These are phyloP conservation scores for Chaetomiaceae sp. DNA, from an alignment of 2,329 filamentous ascomycete species.

Conservation along the genomic window DNA sequence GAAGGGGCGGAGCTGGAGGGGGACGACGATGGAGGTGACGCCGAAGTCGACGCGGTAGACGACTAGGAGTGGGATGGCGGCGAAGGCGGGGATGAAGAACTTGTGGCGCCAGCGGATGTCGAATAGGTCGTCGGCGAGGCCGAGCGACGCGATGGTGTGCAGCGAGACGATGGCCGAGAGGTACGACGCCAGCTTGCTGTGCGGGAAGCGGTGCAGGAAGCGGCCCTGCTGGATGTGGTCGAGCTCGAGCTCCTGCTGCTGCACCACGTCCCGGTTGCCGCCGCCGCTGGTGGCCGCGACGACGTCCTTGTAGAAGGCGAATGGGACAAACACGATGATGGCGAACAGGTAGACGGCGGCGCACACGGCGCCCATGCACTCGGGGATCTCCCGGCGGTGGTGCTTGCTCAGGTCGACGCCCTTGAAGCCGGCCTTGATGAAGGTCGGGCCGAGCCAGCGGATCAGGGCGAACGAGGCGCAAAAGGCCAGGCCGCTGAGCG, in stretches of 20 bases:
- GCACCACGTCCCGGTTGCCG: slow-evolving; percentile 81
- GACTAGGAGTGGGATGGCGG: slow-evolving; percentile 86
- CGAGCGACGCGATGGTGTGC: slow-evolving; percentile 84
- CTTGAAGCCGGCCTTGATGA: slow-evolving; percentile 82
- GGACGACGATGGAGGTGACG: slow-evolving; percentile 91
- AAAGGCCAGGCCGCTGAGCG: slow-evolving; percentile 82
- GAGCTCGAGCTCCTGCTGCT: too few relatives aligned
- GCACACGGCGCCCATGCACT: slow-evolving; percentile 93
- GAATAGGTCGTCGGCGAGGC: slow-evolving; percentile 92
- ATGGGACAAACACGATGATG: slow-evolving; percentile 89
- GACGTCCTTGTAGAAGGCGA: slow-evolving; percentile 97
- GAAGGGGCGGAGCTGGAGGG: slow-evolving; percentile 76
- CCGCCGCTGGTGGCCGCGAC: slow-evolving; percentile 91
- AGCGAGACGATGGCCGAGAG: slow-evolving; percentile 90
- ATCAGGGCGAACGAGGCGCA: slow-evolving; percentile 78
- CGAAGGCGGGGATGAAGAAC: slow-evolving; percentile 93
- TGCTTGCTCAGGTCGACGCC: slow-evolving; percentile 79
- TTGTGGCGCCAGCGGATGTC: slow-evolving; percentile 99
- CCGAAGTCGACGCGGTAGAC: slow-evolving; percentile 99
- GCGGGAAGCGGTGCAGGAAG: slow-evolving; percentile 85
- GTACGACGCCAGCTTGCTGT: slow-evolving; percentile 94
- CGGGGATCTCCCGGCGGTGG: slow-evolving; percentile 72
- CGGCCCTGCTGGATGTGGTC: slow-evolving; percentile 75
- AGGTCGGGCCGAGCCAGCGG: slow-evolving; percentile 85
- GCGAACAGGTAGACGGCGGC: slow-evolving; percentile 87